phyloP scores from a whole-genome alignment of 495 filamentous ascomycete species.

The Aspergillus nanangensis region DNA sequence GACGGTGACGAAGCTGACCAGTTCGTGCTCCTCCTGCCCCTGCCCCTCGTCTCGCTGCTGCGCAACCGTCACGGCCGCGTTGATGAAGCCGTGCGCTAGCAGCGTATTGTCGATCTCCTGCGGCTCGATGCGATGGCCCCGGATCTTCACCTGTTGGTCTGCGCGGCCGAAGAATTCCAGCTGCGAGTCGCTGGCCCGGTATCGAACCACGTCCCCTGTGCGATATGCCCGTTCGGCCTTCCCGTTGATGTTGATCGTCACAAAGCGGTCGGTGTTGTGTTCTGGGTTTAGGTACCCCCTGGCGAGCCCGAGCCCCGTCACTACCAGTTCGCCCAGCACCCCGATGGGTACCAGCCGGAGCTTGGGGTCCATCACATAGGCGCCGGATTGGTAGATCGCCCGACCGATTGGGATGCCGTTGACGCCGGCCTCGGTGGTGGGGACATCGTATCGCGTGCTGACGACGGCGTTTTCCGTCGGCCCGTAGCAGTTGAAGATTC shows the following conservation, averaged over 20 bases:
- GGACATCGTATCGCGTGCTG: not conserved
- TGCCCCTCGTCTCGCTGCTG: not conserved
- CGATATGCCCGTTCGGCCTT: not conserved
- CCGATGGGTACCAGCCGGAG: not conserved
- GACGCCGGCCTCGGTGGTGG: not conserved
- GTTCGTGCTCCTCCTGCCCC: too few species aligned
- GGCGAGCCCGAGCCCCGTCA: not conserved
- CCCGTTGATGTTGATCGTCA: not conserved
- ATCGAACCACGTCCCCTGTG: not conserved
- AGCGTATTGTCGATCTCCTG: not conserved
- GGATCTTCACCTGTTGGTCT: not conserved
- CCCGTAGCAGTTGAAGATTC: not conserved
- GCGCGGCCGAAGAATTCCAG: not conserved
- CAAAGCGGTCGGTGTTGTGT: not conserved
- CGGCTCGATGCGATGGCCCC: not conserved
- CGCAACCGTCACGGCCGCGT: not conserved
- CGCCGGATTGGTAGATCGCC: not conserved
- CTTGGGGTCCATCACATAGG: not conserved
- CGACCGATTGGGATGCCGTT: not conserved
- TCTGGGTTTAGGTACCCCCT: not conserved
- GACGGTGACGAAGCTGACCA: not conserved
- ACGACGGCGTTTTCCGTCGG: not conserved
- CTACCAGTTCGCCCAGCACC: not conserved
- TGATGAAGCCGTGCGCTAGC: not conserved
- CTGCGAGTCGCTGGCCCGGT: not conserved